Evolutionary conservation across 2,329 filamentous ascomycete species (phyloP).

Genomic region (Aspergillus arachidicola): DNA sequence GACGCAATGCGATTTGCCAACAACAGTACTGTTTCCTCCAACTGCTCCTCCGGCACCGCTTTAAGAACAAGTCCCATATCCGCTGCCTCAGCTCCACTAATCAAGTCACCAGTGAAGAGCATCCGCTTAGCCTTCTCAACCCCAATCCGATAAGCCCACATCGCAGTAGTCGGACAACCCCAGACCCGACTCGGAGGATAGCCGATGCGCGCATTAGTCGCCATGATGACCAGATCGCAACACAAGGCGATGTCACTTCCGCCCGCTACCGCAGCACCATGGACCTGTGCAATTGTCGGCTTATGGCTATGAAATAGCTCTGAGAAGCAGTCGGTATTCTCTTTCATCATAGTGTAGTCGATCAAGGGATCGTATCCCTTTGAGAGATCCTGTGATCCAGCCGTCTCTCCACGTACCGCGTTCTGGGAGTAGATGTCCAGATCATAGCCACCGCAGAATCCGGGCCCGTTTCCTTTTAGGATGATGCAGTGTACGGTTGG

Average conservation of each 20-base stretch:
- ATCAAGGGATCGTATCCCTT: slow-evolving; percentile 10
- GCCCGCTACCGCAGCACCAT: slow-evolving; percentile 12
- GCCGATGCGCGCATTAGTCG: slow-evolving; percentile 10
- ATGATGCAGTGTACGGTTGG: slow-evolving; percentile 9
- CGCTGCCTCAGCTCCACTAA: slow-evolving; percentile 10
- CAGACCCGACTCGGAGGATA: slow-evolving; percentile 15
- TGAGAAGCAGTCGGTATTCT: slow-evolving; percentile 9
- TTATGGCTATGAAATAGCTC: slow-evolving; percentile 14
- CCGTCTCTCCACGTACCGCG: slow-evolving; percentile 2
- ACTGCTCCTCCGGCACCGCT: slow-evolving; percentile 9
- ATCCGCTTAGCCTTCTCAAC: slow-evolving; percentile 15
- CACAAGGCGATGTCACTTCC: slow-evolving; percentile 14
- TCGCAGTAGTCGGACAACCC: slow-evolving; percentile 14
- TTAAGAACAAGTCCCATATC: slow-evolving; percentile 13
- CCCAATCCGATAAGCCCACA: slow-evolving; percentile 15
- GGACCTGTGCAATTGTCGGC: slow-evolving; percentile 10
- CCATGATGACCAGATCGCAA: slow-evolving; percentile 16
- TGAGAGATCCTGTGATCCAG: slow-evolving; percentile 6
- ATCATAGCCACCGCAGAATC: slow-evolving; percentile 12
- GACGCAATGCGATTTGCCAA: slow-evolving; percentile 6
- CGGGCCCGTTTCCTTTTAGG: slow-evolving; percentile 7
- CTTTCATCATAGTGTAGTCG: slow-evolving; percentile 10
- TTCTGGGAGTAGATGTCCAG: slow-evolving; percentile 3
- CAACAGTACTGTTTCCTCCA: slow-evolving; percentile 9
- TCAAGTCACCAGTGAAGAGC: slow-evolving; percentile 14